A percentile compares a stretch with the other conserved stretches of the same genome.
Evolutionary conservation across 2,329 filamentous ascomycete genomes (phyloP).

Genomic region (Elsinoe arachidis): DNA sequence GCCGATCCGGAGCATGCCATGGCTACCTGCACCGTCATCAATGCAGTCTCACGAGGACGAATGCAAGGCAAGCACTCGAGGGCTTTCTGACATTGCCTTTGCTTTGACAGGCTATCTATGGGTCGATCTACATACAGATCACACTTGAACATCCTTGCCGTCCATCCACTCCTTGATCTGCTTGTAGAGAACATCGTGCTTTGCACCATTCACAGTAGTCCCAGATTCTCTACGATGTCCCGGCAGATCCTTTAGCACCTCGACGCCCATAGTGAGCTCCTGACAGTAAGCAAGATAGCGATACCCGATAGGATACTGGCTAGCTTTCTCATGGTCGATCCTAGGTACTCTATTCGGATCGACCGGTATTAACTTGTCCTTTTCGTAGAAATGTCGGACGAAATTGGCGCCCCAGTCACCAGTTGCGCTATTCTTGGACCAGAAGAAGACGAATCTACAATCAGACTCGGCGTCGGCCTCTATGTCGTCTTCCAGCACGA

Average conservation of each 20-base stretch:
- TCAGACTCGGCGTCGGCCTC: conserved; percentile 42
- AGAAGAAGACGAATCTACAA: conserved; percentile 29
- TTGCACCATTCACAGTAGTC: conserved; percentile 30
- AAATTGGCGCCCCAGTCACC: conserved; percentile 37
- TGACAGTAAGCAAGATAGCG: conserved; percentile 40
- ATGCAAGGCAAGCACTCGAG: too few relatives aligned
- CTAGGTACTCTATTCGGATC: conserved; percentile 35
- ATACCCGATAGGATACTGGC: conserved; percentile 37
- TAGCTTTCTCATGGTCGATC: conserved; percentile 34
- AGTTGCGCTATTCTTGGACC: conserved; percentile 13
- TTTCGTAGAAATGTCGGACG: conserved; percentile 45
- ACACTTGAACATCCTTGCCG: conserved; percentile 24
- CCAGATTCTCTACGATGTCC: conserved; percentile 33
- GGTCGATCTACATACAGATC: too few relatives aligned
- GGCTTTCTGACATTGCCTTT: too few relatives aligned
- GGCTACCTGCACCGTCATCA: too few relatives aligned
- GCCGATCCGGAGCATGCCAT: too few relatives aligned
- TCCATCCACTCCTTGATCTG: conserved; percentile 39
- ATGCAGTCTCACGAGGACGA: too few relatives aligned
- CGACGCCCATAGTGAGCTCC: conserved; percentile 39
- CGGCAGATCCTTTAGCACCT: conserved; percentile 38
- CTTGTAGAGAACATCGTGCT: conserved; percentile 40
- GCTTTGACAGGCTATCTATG: too few relatives aligned
- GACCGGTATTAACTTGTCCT: conserved; percentile 43
- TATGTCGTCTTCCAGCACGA: conserved; percentile 30